Base-by-base conservation (phyloP, 2,329 filamentous ascomycete species). In the Fusarium domesticum region DNA sequence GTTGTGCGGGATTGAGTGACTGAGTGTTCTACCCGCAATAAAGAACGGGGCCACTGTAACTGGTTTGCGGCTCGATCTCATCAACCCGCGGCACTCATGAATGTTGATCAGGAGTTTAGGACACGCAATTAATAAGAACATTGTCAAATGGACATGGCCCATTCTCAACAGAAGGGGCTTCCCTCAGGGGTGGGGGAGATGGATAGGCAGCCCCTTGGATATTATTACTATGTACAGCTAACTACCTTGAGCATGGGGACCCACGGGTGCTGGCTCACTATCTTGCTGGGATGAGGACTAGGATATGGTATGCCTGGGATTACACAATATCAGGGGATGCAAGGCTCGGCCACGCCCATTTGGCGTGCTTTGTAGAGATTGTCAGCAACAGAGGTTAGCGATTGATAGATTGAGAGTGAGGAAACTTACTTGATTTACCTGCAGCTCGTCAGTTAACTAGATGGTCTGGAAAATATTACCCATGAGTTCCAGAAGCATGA, bases 81-180 rank as follows among this genome's bases (percentile, higher is more conserved):
- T 28, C 23, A 28, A 12, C 23, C 14, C 3, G 42, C 35, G 38
- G 37, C 30, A 19, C 34, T 34, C 42, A 33, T 30, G 28, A 35
- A 28, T 34, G 30, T 42, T 54, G 51, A 55, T 54, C 51, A 54
- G 51, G 51, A 54, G 51, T 53, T 51, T 48, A 53, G 56, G 56
- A 58, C 56, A 57, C 56, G 56, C 56, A 59, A 58, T 53, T 48
- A 28, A 34, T 25, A 12, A 12, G 7, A 12, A 28, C 8, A 28
- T 8, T 50, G 53, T 51, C 47, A 47, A 44, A 51, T 42, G 42
- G 44, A 47, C 37, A n/a, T n/a, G n/a, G n/a, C n/a, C n/a, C n/a
- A n/a, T 48, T 17, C 46, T 41, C 45, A 41, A 56, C 45, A 50
- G 58, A 52, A 55, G 54, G 42, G 46, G 37, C 23, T 28, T 28